phyloP scores from a whole-genome alignment of 192 early-diverging fungal genomes.

The Coemansia sp. region DNA sequence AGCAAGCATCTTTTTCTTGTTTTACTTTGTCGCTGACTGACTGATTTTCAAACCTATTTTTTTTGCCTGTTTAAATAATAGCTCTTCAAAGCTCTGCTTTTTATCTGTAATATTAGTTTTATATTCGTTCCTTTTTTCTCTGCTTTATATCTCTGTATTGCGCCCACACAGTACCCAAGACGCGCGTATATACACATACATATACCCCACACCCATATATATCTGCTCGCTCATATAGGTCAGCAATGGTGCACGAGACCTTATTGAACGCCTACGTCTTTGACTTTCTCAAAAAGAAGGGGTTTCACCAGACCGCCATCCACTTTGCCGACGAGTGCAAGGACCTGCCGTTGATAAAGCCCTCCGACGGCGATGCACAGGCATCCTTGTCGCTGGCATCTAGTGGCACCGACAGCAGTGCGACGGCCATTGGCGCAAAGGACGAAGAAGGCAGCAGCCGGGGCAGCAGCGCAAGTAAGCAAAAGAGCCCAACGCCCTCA shows the following conservation, averaged over 20 bases:
- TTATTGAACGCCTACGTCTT: conserved; percentile 46
- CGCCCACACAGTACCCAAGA: background rate
- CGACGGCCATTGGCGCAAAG: background rate
- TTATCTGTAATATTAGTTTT: background rate
- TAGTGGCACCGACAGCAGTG: background rate
- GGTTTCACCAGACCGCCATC: conserved; percentile 27
- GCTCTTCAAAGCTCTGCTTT: background rate
- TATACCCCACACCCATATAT: too few species aligned
- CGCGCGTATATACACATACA: background rate
- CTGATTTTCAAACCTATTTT: conserved; percentile 5
- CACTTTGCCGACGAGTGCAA: conserved; percentile 46
- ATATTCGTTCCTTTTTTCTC: too few species aligned
- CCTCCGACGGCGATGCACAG: conserved; percentile 15
- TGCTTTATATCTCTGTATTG: background rate
- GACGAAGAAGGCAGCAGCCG: background rate
- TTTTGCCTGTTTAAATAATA: background rate
- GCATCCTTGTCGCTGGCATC: too few species aligned
- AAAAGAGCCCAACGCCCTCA: background rate
- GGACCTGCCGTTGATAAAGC: conserved; percentile 17
- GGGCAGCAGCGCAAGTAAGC: background rate
- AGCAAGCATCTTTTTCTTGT: background rate
- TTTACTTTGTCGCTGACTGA: background rate
- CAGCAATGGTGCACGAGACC: conserved; percentile 31
- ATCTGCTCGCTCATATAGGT: background rate
- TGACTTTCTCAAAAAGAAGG: conserved; percentile 40